phyloP scores from a whole-genome alignment of 345 rosid species.

The Rhizophora apiculata region DNA sequence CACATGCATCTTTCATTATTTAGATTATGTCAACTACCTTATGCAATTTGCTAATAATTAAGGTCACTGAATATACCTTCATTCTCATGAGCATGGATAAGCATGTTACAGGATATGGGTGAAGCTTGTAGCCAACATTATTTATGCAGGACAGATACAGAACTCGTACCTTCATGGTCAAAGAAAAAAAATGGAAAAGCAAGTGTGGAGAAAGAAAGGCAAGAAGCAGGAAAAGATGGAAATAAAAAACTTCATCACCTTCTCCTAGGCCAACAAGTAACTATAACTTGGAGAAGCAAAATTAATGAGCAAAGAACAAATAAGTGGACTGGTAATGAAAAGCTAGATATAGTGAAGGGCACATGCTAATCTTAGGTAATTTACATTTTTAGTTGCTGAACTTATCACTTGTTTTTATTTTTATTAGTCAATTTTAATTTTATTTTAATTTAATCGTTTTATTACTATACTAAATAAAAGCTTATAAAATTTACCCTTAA shows the following conservation, averaged over 20 bases:
- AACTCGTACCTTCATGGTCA: constrained; percentile 51
- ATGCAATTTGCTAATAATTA: neutral
- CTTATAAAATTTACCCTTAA: too few relatives aligned
- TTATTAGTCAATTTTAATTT: too few relatives aligned
- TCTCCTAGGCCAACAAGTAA: too few relatives aligned
- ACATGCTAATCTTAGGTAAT: too few relatives aligned
- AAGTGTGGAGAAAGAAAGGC: neutral
- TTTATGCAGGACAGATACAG: constrained; percentile 63
- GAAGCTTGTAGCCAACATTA: constrained; percentile 80
- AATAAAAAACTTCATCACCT: neutral
- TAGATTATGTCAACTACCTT: neutral
- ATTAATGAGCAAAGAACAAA: too few relatives aligned
- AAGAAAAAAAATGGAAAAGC: neutral
- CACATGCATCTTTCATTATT: constrained; percentile 13
- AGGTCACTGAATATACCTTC: constrained; percentile 43
- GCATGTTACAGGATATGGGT: constrained; percentile 67
- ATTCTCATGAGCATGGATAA: constrained; percentile 64
- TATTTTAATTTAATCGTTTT: too few relatives aligned
- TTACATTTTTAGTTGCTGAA: too few relatives aligned
- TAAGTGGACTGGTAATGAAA: too few relatives aligned
- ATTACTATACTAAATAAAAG: too few relatives aligned
- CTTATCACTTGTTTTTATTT: too few relatives aligned
- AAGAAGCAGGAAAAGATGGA: neutral
- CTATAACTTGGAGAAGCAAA: too few relatives aligned
- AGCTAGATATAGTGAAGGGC: too few relatives aligned